phyloP scores from a whole-genome alignment of 1,284 basidiomycete genomes.

The Ganoderma meredithae region DNA sequence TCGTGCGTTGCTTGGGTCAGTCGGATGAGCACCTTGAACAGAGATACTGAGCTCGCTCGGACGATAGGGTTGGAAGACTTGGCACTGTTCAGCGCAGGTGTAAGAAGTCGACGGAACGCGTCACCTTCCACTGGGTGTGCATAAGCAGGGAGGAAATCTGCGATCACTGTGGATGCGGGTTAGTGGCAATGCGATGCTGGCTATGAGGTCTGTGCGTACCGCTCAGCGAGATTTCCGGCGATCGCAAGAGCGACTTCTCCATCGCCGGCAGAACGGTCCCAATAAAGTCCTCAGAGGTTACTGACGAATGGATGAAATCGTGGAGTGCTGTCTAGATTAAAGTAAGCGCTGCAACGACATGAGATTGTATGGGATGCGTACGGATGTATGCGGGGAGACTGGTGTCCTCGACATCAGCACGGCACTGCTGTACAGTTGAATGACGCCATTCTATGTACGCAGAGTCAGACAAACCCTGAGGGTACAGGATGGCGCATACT shows the following conservation, averaged over 20 bases:
- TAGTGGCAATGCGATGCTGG: background rate
- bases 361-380: conserved; percentile 42
- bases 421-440: conserved; percentile 57
- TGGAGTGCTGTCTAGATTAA: conserved; percentile 54
- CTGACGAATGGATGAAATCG: conserved; percentile 65
- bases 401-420: conserved; percentile 66
- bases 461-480: background rate
- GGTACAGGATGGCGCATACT: conserved; percentile 38
- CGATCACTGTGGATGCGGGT: conserved; percentile 49
- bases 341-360: conserved; percentile 21
- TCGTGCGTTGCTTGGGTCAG: conserved; percentile 44
- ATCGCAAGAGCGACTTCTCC: conserved; percentile 78
- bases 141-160: conserved; percentile 66
- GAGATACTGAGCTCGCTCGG: conserved; percentile 61
- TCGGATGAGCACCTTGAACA: conserved; percentile 67
- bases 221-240: conserved; percentile 73
- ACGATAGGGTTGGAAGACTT: conserved; percentile 81
- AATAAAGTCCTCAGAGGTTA: conserved; percentile 60
- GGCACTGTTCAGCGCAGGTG: conserved; percentile 70
- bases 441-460: conserved; percentile 53
- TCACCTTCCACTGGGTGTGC: conserved; percentile 59
- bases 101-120: conserved; percentile 69
- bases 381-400: conserved; percentile 57
- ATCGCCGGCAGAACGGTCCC: conserved; percentile 65
- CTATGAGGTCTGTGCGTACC: conserved; percentile 47